A percentile compares a stretch with the other conserved stretches of the same genome.
These are phyloP conservation scores for Powellomyces hirtus DNA, from an alignment of 192 early-diverging fungal species.

Conservation along the genomic window DNA sequence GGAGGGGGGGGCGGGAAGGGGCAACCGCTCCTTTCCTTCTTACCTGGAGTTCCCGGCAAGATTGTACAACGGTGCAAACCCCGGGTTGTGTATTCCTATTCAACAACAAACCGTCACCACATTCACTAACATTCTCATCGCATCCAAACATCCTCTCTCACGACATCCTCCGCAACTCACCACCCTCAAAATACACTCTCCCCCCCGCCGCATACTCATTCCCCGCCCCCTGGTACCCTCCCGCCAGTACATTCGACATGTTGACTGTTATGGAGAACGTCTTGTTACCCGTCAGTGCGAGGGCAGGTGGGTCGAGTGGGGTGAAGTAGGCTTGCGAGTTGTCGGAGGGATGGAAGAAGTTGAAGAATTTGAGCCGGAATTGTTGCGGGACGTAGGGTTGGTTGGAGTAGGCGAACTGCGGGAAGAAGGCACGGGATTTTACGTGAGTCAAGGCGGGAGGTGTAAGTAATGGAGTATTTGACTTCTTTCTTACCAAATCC, in stretches of 20 bases:
- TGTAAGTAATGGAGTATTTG: background rate
- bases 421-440: background rate
- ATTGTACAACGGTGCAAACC: background rate
- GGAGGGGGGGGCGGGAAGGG: background rate
- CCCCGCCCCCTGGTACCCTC: background rate
- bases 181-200: conserved; percentile 2
- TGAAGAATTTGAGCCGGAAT: conserved; percentile 1
- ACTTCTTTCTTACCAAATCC: background rate
- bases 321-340: background rate
- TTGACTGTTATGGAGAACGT: background rate
- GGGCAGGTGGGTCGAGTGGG: background rate
- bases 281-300: background rate
- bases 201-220: background rate
- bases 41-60: background rate
- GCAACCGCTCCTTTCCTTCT: background rate
- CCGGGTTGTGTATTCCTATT: background rate
- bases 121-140: background rate
- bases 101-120: background rate
- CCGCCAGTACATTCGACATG: background rate
- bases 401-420: background rate
- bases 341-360: background rate
- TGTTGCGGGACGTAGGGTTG: background rate
- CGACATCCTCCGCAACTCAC: background rate
- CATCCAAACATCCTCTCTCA: background rate
- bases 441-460: background rate